These are phyloP conservation scores for Trichoderma citrinoviride DNA, from an alignment of 2,329 filamentous ascomycete genomes.

Conservation along the genomic window DNA sequence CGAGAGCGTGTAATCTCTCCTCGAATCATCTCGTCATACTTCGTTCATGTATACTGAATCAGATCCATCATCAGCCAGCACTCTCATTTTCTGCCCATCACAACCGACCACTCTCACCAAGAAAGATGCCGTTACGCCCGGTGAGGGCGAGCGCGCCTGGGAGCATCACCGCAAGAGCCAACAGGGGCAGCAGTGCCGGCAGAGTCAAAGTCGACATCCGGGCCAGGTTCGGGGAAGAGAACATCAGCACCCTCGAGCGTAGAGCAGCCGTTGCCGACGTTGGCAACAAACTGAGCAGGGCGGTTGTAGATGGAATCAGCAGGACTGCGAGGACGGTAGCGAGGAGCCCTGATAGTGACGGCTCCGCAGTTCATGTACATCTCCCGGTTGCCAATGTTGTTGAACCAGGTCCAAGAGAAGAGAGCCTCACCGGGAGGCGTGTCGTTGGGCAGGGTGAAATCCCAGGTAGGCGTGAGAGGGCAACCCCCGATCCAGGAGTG, in stretches of 20 bases:
- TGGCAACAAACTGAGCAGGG: slow-evolving; percentile 65
- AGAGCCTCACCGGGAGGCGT: slow-evolving; percentile 61
- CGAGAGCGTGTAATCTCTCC: too few species aligned
- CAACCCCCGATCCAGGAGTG: slow-evolving; percentile 55
- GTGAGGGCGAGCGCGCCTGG: neutral
- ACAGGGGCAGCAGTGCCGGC: slow-evolving; percentile 15
- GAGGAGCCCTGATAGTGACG: slow-evolving; percentile 55
- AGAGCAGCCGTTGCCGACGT: slow-evolving; percentile 55
- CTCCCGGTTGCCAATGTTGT: slow-evolving; percentile 71
- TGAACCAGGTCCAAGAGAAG: slow-evolving; percentile 76
- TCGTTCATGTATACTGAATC: neutral
- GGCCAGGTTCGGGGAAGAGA: slow-evolving; percentile 59
- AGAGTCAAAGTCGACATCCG: slow-evolving; percentile 36
- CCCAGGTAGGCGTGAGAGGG: slow-evolving; percentile 53
- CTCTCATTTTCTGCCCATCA: neutral
- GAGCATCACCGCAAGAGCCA: neutral
- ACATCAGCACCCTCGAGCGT: slow-evolving; percentile 54
- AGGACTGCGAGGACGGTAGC: slow-evolving; percentile 30
- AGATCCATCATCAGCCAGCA: neutral
- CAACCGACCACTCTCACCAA: neutral
- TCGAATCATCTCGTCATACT: too few species aligned
- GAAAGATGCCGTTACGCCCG: neutral
- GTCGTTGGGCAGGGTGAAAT: slow-evolving; percentile 64
- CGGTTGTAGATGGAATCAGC: slow-evolving; percentile 49
- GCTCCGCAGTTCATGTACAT: slow-evolving; percentile 84